Conservation (phyloP, 2,329 filamentous ascomycete genomes). For the Lizonia empirigonia region DNA sequence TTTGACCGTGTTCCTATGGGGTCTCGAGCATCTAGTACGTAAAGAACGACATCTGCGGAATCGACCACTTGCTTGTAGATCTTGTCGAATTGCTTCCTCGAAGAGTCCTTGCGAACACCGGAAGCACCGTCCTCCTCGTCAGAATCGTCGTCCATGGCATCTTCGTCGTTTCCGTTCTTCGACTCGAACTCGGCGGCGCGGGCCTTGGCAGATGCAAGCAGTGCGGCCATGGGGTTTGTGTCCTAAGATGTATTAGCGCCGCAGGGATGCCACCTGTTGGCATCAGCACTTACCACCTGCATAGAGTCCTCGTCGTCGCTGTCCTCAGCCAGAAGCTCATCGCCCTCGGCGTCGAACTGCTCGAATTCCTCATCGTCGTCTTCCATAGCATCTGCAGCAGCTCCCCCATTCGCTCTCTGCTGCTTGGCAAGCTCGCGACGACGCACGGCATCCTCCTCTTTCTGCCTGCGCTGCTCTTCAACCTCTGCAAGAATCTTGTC, state of each 20-base stretch:
- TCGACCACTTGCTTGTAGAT: slow-evolving; percentile 93
- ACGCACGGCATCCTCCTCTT: slow-evolving; percentile 74
- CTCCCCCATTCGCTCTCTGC: slow-evolving; percentile 47
- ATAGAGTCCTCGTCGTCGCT: slow-evolving; percentile 63
- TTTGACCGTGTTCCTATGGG: slow-evolving; percentile 88
- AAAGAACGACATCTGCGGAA: slow-evolving; percentile 86
- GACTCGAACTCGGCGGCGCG: slow-evolving; percentile 77
- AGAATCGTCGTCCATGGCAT: slow-evolving; percentile 62
- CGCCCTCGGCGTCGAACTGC: slow-evolving; percentile 58
- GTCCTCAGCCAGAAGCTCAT: slow-evolving; percentile 55
- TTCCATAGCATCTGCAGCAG: slow-evolving; percentile 42
- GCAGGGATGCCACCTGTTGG: not conserved
- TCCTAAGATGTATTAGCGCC: slow-evolving; percentile 50
- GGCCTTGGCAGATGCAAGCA: slow-evolving; percentile 80
- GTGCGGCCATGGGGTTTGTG: slow-evolving; percentile 88
- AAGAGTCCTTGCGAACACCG: slow-evolving; percentile 61
- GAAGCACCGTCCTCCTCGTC: slow-evolving; percentile 48
- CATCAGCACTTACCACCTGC: slow-evolving; percentile 54
- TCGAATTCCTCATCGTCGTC: slow-evolving; percentile 45
- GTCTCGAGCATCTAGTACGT: slow-evolving; percentile 90
- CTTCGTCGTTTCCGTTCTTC: slow-evolving; percentile 64
- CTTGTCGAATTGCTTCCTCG: slow-evolving; percentile 90
- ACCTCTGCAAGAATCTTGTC: slow-evolving; percentile 93
- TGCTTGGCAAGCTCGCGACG: slow-evolving; percentile 70
- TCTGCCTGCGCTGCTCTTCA: slow-evolving; percentile 81